Evolutionary conservation across 345 rosid genomes (phyloP).

Genomic region (Trapa incisa): DNA sequence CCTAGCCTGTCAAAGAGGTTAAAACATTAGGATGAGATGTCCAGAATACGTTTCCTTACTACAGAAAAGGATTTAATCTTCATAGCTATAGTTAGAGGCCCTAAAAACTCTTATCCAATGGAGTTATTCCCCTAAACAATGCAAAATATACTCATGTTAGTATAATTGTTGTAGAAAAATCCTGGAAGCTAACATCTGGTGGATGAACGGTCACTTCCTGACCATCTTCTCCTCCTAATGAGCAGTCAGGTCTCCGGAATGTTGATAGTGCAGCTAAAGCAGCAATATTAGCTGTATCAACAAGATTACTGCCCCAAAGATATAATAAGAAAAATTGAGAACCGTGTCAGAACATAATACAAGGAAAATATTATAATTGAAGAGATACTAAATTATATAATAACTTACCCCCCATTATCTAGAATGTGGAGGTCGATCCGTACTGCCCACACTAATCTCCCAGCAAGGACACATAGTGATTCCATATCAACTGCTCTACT

Average conservation of each 20-base stretch:
- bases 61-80: background rate
- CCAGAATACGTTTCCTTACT: background rate
- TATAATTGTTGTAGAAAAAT: background rate
- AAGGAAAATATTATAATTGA: slow-evolving; percentile 6
- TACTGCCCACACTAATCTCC: slow-evolving; percentile 92
- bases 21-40: background rate
- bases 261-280: slow-evolving; percentile 82
- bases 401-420: slow-evolving; percentile 88
- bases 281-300: slow-evolving; percentile 94
- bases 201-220: slow-evolving; percentile 72
- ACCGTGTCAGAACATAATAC: background rate
- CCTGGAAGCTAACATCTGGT: slow-evolving; percentile 54
- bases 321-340: background rate
- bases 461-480: slow-evolving; percentile 84
- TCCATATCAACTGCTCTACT: slow-evolving; percentile 96
- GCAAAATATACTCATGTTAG: background rate
- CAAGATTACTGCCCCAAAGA: slow-evolving; percentile 56
- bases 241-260: slow-evolving; percentile 85
- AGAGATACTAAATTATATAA: background rate
- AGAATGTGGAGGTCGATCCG: slow-evolving; percentile 84
- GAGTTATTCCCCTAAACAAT: background rate
- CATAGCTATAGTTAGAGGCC: background rate
- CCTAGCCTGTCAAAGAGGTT: slow-evolving; percentile 36
- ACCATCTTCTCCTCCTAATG: slow-evolving; percentile 71
- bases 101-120: background rate